Conservation (phyloP, 2,329 filamentous ascomycete genomes). For the Diaporthe vexans region DNA sequence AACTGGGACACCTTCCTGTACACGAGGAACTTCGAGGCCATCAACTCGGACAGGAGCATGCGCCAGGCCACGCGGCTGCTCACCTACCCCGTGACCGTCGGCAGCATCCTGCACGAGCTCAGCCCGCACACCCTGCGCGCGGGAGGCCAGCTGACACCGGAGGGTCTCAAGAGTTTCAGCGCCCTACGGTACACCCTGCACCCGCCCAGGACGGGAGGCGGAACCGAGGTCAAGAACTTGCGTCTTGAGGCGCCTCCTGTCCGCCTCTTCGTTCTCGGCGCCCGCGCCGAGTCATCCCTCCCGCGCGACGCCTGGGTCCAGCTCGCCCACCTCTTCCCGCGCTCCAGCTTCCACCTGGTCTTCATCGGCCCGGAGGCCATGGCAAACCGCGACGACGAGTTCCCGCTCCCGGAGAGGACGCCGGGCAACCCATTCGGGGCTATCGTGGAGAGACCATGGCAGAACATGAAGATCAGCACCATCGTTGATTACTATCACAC, state of each 20-base stretch:
- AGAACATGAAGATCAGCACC: constrained; percentile 95
- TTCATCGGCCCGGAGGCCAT: constrained; percentile 98
- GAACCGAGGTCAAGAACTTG: constrained; percentile 81
- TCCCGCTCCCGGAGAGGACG: constrained; percentile 89
- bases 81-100: constrained; percentile 94
- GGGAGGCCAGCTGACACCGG: constrained; percentile 82
- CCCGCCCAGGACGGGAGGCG: constrained; percentile 84
- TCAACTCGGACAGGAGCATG: constrained; percentile 92
- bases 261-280: constrained; percentile 92
- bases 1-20: constrained; percentile 99
- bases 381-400: constrained; percentile 93
- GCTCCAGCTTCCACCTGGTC: constrained; percentile 88
- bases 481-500: constrained; percentile 99
- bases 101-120: constrained; percentile 91
- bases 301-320: constrained; percentile 96
- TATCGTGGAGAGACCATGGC: constrained; percentile 90
- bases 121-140: constrained; percentile 89
- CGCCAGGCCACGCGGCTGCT: constrained; percentile 92
- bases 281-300: constrained; percentile 96
- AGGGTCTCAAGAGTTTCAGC: constrained; percentile 94
- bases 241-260: constrained; percentile 89
- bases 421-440: constrained; percentile 91
- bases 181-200: constrained; percentile 95
- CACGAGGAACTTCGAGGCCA: constrained; percentile 89
- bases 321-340: constrained; percentile 94